Conservation (phyloP, 768 basidiomycete genomes). For the Mycena galericulata region DNA sequence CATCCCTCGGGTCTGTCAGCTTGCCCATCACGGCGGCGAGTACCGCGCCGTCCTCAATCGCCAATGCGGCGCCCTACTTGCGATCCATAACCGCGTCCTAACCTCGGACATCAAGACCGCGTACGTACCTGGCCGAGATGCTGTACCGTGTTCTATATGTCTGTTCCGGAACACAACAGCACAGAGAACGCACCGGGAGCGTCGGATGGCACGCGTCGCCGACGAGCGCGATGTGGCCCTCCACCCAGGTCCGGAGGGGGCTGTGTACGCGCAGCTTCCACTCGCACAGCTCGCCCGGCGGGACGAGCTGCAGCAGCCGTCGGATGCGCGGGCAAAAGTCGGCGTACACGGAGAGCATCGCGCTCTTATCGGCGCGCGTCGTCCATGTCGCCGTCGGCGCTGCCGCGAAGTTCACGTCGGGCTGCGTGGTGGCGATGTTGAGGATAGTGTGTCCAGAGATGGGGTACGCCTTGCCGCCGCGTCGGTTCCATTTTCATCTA, state of each 20-base stretch:
- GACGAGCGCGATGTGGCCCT: constrained; percentile 45
- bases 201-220: constrained; percentile 53
- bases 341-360: constrained; percentile 48
- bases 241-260: constrained; percentile 53
- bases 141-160: neutral
- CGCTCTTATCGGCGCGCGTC: constrained; percentile 45
- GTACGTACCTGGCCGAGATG: constrained; percentile 20
- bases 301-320: constrained; percentile 49
- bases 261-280: constrained; percentile 54
- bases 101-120: too few relatives aligned
- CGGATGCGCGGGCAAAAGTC: constrained; percentile 51
- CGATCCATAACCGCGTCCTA: too few relatives aligned
- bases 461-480: constrained; percentile 44
- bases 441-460: constrained; percentile 49
- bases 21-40: constrained; percentile 45
- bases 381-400: constrained; percentile 49
- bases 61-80: constrained; percentile 52
- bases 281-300: constrained; percentile 50
- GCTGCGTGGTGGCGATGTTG: constrained; percentile 53
- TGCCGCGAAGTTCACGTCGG: constrained; percentile 49
- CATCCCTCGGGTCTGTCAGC: constrained; percentile 5
- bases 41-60: constrained; percentile 54
- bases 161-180: neutral
- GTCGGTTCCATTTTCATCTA: too few relatives aligned
- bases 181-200: constrained; percentile 24